Percentiles rank a stretch among this genome's conserved stretches.
Evolutionary conservation across 2,329 filamentous ascomycete species (phyloP).

Genomic region (Claviceps maximensis): DNA sequence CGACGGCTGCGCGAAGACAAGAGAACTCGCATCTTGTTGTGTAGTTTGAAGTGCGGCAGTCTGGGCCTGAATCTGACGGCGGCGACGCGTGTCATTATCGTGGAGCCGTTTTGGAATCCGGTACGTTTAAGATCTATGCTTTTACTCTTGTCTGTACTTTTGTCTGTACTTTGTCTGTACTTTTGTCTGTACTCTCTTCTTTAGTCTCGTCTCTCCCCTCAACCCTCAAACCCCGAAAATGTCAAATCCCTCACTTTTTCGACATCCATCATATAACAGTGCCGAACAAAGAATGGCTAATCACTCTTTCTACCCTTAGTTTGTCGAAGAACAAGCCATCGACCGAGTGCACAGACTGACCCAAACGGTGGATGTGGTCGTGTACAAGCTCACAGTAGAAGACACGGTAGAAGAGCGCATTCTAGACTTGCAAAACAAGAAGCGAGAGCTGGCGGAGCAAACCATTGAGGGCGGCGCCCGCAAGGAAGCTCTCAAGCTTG

Average conservation of each 20-base stretch:
- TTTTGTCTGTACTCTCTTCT: background rate
- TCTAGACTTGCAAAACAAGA: constrained; percentile 85
- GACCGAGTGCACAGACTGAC: constrained; percentile 97
- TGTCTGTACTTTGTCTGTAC: background rate
- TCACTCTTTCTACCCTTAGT: constrained; percentile 33
- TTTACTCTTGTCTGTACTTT: background rate
- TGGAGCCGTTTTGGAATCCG: constrained; percentile 98
- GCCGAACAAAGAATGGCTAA: background rate
- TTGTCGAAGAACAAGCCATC: constrained; percentile 97
- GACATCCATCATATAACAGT: no score
- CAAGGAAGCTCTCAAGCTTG: constrained; percentile 66
- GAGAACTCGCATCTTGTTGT: constrained; percentile 70
- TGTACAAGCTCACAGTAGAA: constrained; percentile 85
- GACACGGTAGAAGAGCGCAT: constrained; percentile 88
- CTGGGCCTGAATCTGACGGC: constrained; percentile 90
- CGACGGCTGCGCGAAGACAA: constrained; percentile 61
- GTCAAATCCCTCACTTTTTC: no score
- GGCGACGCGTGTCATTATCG: constrained; percentile 81
- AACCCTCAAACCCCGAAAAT: no score
- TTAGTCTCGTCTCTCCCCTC: no score
- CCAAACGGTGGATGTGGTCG: constrained; percentile 84
- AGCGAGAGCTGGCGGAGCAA: constrained; percentile 79
- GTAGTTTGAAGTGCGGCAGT: constrained; percentile 86
- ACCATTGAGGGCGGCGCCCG: constrained; percentile 74
- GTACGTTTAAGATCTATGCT: constrained; percentile 41